Conservation (phyloP, 192 early-diverging fungal genomes). For the Linnemannia zychae region DNA sequence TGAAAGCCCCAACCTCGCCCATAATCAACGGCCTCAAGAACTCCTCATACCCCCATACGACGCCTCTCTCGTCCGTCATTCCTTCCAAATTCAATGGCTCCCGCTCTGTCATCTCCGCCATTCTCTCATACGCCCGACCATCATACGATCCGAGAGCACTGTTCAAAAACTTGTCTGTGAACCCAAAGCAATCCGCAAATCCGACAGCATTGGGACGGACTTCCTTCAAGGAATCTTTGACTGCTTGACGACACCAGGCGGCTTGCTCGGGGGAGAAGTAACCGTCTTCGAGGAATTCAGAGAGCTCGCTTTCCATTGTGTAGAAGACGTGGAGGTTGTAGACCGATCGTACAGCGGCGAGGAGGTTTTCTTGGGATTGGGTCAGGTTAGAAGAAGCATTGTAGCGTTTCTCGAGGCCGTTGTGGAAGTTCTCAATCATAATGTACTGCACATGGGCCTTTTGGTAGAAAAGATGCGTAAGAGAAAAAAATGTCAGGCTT, state of each 20-base stretch:
- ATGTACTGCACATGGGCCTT: conserved; percentile 84
- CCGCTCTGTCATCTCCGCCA: conserved; percentile 49
- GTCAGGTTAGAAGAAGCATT: conserved; percentile 21
- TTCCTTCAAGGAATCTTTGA: conserved; percentile 67
- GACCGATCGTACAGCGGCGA: conserved; percentile 58
- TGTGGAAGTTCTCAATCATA: conserved; percentile 74
- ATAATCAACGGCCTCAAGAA: conserved; percentile 50
- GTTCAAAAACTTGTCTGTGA: conserved; percentile 82
- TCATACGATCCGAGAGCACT: conserved; percentile 82
- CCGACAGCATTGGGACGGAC: conserved; percentile 84
- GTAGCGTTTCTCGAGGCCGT: conserved; percentile 58
- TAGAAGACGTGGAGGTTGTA: conserved; percentile 70
- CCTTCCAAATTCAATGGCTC: conserved; percentile 55
- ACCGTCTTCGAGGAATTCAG: conserved; percentile 69
- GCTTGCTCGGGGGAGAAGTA: conserved; percentile 66
- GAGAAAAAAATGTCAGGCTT: neutral
- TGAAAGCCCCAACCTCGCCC: conserved; percentile 33
- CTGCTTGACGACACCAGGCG: conserved; percentile 58
- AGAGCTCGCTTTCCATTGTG: conserved; percentile 74
- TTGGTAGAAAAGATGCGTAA: neutral
- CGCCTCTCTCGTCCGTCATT: conserved; percentile 47
- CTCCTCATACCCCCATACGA: conserved; percentile 64
- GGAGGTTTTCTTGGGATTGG: conserved; percentile 39
- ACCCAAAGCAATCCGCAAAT: conserved; percentile 84
- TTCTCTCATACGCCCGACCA: conserved; percentile 80